Conservation (phyloP, 345 rosid species). For the Viola odorata region DNA sequence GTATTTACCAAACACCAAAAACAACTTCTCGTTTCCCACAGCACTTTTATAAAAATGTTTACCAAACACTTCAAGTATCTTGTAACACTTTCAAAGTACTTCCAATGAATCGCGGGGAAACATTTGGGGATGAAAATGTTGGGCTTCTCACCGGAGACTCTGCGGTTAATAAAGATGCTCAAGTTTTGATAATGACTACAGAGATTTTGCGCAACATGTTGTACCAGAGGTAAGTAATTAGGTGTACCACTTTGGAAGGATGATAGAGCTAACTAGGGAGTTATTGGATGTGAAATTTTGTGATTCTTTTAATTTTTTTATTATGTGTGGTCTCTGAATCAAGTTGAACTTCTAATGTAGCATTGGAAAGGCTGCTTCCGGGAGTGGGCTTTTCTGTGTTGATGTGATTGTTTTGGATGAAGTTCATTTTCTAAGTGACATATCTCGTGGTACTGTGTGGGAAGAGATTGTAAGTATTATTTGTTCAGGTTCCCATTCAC, state of each 20-base stretch:
- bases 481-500: slow-evolving; percentile 2
- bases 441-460: slow-evolving; percentile 92
- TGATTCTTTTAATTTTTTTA: slow-evolving; percentile 7
- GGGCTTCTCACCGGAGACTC: slow-evolving; percentile 94
- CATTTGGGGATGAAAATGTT: slow-evolving; percentile 83
- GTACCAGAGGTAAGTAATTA: slow-evolving; percentile 61
- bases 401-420: slow-evolving; percentile 92
- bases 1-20: no score
- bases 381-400: slow-evolving; percentile 78
- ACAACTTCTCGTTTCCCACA: no score
- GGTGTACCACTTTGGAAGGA: not conserved
- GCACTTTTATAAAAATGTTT: no score
- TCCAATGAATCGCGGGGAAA: no score
- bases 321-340: slow-evolving; percentile 11
- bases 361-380: slow-evolving; percentile 83
- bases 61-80: no score
- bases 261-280: not conserved
- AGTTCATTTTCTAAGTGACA: slow-evolving; percentile 96
- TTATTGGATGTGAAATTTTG: not conserved
- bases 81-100: no score
- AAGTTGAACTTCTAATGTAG: slow-evolving; percentile 44
- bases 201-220: slow-evolving; percentile 95
- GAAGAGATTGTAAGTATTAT: slow-evolving; percentile 22
- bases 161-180: slow-evolving; percentile 81
- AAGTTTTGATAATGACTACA: slow-evolving; percentile 81